Conservation (phyloP, 2,329 filamentous ascomycete genomes). For the Dichotomopilus funicola region DNA sequence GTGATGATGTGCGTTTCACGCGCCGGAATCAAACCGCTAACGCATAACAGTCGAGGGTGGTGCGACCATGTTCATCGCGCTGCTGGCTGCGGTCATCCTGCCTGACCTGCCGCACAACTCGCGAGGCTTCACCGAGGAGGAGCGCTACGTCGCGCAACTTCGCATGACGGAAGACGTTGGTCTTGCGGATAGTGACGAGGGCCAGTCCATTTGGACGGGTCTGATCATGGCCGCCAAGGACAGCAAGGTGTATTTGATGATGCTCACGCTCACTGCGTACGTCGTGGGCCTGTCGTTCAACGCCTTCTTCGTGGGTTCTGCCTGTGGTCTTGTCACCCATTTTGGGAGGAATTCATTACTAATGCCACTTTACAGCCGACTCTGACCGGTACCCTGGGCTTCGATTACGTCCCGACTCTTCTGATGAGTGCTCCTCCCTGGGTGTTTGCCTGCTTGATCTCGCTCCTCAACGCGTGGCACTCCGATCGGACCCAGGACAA, state of each 20-base stretch:
- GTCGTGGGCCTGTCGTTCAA: conserved; percentile 53
- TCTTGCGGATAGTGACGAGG: conserved; percentile 47
- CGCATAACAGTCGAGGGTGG: conserved; percentile 40
- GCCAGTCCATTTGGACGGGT: conserved; percentile 47
- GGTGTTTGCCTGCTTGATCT: conserved; percentile 53
- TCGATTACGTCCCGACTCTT: conserved; percentile 45
- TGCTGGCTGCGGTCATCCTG: conserved; percentile 42
- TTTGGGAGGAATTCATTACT: neutral
- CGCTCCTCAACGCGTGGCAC: conserved; percentile 48
- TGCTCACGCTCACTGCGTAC: conserved; percentile 55
- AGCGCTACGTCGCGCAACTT: conserved; percentile 47
- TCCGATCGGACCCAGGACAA: conserved; percentile 50
- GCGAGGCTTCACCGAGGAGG: conserved; percentile 52
- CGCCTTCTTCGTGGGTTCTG: conserved; percentile 45
- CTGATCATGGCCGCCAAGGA: conserved; percentile 55
- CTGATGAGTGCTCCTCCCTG: conserved; percentile 53
- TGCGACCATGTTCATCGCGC: conserved; percentile 43
- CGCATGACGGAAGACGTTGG: conserved; percentile 53
- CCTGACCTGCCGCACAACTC: conserved; percentile 52
- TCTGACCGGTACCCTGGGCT: conserved; percentile 47
- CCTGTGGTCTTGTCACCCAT: neutral
- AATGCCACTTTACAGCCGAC: conserved; percentile 33
- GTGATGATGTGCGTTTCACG: too few relatives aligned
- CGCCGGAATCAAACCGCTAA: neutral
- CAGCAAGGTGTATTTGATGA: conserved; percentile 57